A percentile compares a stretch with the other conserved stretches of the same genome.
Conservation (phyloP, 768 basidiomycete genomes). For the Leucocoprinus leucothites region DNA sequence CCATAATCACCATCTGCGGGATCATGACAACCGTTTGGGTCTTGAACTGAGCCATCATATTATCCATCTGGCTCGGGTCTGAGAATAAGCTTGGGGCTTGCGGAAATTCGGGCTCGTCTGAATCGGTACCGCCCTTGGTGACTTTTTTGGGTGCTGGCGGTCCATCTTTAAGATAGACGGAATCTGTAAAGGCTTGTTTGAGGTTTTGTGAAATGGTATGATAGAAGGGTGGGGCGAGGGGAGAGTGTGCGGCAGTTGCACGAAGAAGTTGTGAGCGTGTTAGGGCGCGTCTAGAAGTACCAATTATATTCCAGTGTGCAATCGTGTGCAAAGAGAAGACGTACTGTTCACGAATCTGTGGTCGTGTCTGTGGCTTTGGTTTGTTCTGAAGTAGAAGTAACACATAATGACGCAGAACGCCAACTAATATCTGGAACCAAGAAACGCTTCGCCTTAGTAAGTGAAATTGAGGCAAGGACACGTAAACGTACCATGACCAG, state of each 20-base stretch:
- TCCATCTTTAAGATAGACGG: slow-evolving; percentile 85
- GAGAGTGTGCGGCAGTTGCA: slow-evolving; percentile 75
- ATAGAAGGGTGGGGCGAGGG: slow-evolving; percentile 73
- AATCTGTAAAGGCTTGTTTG: slow-evolving; percentile 65
- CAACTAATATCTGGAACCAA: slow-evolving; percentile 77
- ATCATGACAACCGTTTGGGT: slow-evolving; percentile 99
- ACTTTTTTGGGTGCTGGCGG: slow-evolving; percentile 37
- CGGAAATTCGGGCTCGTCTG: slow-evolving; percentile 25
- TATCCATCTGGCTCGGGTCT: slow-evolving; percentile 93
- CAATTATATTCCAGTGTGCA: slow-evolving; percentile 4
- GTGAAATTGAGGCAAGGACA: neutral
- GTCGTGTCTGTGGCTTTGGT: slow-evolving; percentile 76
- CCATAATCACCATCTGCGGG: slow-evolving; percentile 98
- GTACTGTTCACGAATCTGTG: slow-evolving; percentile 90
- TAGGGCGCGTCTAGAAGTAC: slow-evolving; percentile 59
- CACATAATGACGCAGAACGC: slow-evolving; percentile 90
- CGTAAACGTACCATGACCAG: slow-evolving; percentile 80
- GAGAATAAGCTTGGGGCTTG: slow-evolving; percentile 74
- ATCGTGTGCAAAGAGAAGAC: slow-evolving; percentile 26
- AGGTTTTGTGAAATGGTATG: slow-evolving; percentile 73
- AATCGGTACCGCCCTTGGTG: slow-evolving; percentile 44
- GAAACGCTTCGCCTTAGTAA: neutral
- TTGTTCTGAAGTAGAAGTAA: slow-evolving; percentile 78
- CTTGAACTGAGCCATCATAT: slow-evolving; percentile 99
- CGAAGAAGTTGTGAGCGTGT: slow-evolving; percentile 83